Base-by-base conservation (phyloP, 306 rosid genomes). In the Herpetospermum pedunculosum region DNA sequence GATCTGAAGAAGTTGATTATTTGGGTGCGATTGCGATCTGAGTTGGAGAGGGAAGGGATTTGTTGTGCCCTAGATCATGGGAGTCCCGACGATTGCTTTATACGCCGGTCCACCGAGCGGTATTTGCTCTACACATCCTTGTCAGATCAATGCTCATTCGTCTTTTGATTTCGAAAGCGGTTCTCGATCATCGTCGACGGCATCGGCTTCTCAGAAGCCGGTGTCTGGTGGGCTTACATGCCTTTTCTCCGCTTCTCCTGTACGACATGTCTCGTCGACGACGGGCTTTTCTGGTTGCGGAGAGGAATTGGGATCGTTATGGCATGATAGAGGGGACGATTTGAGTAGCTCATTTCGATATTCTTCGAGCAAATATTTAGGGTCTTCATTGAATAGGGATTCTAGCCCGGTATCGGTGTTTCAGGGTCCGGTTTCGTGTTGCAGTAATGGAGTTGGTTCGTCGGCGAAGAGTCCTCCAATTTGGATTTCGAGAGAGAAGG, bases 401-500 rank as follows among this genome's bases (percentile, higher is more conserved):
- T 87, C 85, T 76, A 94, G 98, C 81, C 98, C 96, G 2, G 89
- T 91, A 8, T 94, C 97, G 9, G 98, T 91, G 68, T 89, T 91
- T 44, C 92, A 94, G 55, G 96, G 96, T 0, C 97, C 99, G 0
- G 85, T 89, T 76, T 91, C 97, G 40, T 86, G 96, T 41, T 72
- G 85, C 69, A 78, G 92, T 52, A 85, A 84, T 5, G 77, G 80
- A 63, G 87, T 77, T 48, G 72, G 71, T 60, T 60, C 52, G 5
- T 76, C 82, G 3, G 85, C 79, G 13, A 82, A 89, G 53, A 84
- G 88, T 14, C 76, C 80, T 10, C 81, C 92, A 26, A 29, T 72
- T 77, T 81, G 83, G 81, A 77, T 83, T 69, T 64, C 74, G 25
- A 72, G 86, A 47, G 92, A 80, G 26, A 83, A 76, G 79, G 29